Percentiles rank a stretch among this genome's conserved stretches.
phyloP scores from a whole-genome alignment of 257 asterid genomes.

The Jacaranda copaia region DNA sequence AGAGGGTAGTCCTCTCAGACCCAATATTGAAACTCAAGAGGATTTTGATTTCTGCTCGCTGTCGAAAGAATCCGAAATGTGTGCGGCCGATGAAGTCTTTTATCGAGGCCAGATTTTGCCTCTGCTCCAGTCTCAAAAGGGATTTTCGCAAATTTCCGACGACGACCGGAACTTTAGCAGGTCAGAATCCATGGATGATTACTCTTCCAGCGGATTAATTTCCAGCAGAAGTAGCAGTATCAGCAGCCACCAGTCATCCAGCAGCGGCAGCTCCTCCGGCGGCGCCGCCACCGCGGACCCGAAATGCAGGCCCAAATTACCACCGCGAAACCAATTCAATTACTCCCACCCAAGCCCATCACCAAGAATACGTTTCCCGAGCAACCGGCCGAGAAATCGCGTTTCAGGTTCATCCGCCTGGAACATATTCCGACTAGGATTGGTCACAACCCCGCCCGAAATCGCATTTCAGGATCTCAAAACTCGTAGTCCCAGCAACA shows the following conservation, averaged over 20 bases:
- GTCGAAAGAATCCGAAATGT: slow-evolving; percentile 54
- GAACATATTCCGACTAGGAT: slow-evolving; percentile 62
- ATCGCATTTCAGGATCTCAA: slow-evolving; percentile 59
- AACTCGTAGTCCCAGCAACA: slow-evolving; percentile 38
- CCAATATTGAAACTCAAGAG: slow-evolving; percentile 34
- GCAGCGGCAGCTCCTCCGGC: slow-evolving; percentile 42
- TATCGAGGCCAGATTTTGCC: slow-evolving; percentile 77
- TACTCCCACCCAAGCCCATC: slow-evolving; percentile 76
- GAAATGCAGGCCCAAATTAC: slow-evolving; percentile 34
- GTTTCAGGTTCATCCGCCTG: slow-evolving; percentile 37
- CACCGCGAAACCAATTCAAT: slow-evolving; percentile 53
- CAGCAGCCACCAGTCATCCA: slow-evolving; percentile 58
- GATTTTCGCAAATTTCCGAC: not conserved
- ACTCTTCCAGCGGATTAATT: slow-evolving; percentile 43
- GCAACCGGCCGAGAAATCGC: slow-evolving; percentile 18
- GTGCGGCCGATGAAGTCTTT: slow-evolving; percentile 75
- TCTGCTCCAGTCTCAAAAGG: slow-evolving; percentile 37
- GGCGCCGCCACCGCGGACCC: slow-evolving; percentile 25
- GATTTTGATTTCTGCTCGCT: slow-evolving; percentile 64
- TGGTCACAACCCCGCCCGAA: slow-evolving; percentile 57
- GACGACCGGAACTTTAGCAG: slow-evolving; percentile 20
- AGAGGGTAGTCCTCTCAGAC: not conserved
- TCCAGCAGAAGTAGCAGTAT: slow-evolving; percentile 64
- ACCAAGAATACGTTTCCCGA: slow-evolving; percentile 53
- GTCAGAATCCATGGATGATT: slow-evolving; percentile 55